These are phyloP conservation scores for Rubia peregrina DNA, from an alignment of 305 asterid species.

Conservation along the genomic window DNA sequence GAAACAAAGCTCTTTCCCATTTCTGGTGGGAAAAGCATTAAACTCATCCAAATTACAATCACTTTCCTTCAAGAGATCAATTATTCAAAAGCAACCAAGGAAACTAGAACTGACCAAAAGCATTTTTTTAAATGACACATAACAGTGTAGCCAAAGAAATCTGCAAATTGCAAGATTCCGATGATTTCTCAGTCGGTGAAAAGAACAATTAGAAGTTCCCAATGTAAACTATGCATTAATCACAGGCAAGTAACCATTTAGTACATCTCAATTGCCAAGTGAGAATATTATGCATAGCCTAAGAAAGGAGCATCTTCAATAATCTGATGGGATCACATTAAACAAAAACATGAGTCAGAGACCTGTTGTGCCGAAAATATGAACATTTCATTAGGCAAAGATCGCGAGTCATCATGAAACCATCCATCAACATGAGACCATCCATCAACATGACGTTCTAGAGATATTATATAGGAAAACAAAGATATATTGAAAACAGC, in stretches of 20 bases:
- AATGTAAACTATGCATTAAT: not conserved
- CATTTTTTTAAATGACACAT: not conserved
- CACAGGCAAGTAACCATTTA: not conserved
- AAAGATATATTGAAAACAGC: not conserved
- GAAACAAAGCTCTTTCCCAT: not conserved
- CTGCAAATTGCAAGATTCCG: not conserved
- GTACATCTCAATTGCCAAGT: not conserved
- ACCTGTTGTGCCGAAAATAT: not conserved
- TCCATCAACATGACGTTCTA: no score
- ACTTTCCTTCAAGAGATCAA: not conserved
- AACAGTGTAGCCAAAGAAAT: not conserved
- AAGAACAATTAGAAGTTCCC: not conserved
- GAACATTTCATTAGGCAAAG: not conserved
- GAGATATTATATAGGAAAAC: not conserved
- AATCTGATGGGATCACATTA: not conserved
- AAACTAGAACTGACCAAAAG: not conserved
- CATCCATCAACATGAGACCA: not conserved
- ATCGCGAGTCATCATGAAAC: not conserved
- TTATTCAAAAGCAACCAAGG: not conserved
- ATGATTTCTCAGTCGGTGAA: not conserved
- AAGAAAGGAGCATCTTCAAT: not conserved
- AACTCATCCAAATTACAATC: not conserved
- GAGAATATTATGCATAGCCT: not conserved
- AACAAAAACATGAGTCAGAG: not conserved
- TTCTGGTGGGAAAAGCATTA: not conserved